phyloP scores from a whole-genome alignment of 202 grass and related monocot genomes.

The Setaria italica region DNA sequence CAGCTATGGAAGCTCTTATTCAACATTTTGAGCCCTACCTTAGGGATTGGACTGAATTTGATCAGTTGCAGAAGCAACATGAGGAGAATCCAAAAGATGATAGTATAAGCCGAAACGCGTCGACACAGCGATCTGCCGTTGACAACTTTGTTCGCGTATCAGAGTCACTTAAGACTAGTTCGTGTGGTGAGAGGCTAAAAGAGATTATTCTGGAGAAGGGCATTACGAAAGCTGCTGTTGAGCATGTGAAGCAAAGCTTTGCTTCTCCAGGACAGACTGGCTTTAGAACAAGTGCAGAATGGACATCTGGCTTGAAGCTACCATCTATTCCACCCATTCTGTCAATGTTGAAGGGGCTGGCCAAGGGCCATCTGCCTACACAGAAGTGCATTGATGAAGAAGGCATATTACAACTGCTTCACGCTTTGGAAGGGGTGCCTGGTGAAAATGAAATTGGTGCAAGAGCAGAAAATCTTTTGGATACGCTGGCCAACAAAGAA shows the following conservation, averaged over 20 bases:
- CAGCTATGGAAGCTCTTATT: slow-evolving; percentile 95
- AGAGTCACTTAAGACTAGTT: slow-evolving; percentile 97
- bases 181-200: slow-evolving; percentile 90
- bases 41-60: slow-evolving; percentile 83
- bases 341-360: slow-evolving; percentile 90
- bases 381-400: slow-evolving; percentile 94
- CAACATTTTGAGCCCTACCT: slow-evolving; percentile 96
- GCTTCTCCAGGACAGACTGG: slow-evolving; percentile 54
- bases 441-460: slow-evolving; percentile 97
- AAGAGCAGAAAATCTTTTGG: slow-evolving; percentile 97
- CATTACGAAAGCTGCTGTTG: slow-evolving; percentile 72
- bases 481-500: slow-evolving; percentile 96
- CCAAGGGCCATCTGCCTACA: slow-evolving; percentile 90
- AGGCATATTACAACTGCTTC: slow-evolving; percentile 85
- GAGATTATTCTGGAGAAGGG: slow-evolving; percentile 96
- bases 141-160: slow-evolving; percentile 97
- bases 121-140: slow-evolving; percentile 75
- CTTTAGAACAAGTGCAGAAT: slow-evolving; percentile 86
- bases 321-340: slow-evolving; percentile 88
- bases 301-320: slow-evolving; percentile 73
- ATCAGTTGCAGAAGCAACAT: slow-evolving; percentile 77
- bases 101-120: slow-evolving; percentile 61
- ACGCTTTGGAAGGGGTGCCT: slow-evolving; percentile 89
- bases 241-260: slow-evolving; percentile 86
- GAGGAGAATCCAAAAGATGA: slow-evolving; percentile 85